A percentile compares a stretch with the other conserved stretches of the same genome.
These are phyloP conservation scores for Calocera viscosa DNA, from an alignment of 768 basidiomycete species.

Conservation along the genomic window DNA sequence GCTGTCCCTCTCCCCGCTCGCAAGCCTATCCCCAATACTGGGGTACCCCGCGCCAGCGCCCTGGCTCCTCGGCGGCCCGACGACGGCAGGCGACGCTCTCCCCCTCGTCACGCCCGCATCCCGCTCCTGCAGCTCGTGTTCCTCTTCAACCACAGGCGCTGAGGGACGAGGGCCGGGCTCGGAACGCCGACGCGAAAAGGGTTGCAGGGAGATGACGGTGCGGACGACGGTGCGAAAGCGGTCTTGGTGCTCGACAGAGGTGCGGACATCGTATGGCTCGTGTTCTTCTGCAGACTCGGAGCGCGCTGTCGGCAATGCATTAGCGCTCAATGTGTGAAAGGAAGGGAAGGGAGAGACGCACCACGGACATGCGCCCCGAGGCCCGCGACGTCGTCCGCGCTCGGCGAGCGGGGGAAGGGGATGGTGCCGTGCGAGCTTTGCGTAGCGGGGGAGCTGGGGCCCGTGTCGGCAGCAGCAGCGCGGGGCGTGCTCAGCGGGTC, in stretches of 20 bases:
- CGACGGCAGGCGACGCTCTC: neutral
- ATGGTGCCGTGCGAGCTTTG: slow-evolving; percentile 1
- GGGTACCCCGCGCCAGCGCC: neutral
- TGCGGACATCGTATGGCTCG: neutral
- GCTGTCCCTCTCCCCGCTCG: neutral
- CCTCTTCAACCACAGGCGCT: neutral
- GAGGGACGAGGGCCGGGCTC: neutral
- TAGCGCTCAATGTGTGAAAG: neutral
- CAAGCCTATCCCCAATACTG: slow-evolving; percentile 4
- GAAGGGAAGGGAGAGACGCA: neutral
- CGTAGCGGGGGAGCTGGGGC: neutral
- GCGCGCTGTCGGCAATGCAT: neutral
- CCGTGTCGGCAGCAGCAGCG: neutral
- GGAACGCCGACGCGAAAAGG: neutral
- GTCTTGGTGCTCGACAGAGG: neutral
- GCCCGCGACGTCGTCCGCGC: neutral
- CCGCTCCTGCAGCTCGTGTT: neutral
- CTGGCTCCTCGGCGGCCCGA: neutral
- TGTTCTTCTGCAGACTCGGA: neutral
- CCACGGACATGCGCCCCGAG: neutral
- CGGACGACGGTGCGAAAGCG: neutral
- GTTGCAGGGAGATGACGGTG: slow-evolving; percentile 6
- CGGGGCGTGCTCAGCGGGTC: too few species aligned
- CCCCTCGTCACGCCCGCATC: neutral
- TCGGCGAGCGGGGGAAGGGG: neutral